Evolutionary conservation across 192 early-diverging fungal genomes (phyloP).

Genomic region (Phycomyces nitens): DNA sequence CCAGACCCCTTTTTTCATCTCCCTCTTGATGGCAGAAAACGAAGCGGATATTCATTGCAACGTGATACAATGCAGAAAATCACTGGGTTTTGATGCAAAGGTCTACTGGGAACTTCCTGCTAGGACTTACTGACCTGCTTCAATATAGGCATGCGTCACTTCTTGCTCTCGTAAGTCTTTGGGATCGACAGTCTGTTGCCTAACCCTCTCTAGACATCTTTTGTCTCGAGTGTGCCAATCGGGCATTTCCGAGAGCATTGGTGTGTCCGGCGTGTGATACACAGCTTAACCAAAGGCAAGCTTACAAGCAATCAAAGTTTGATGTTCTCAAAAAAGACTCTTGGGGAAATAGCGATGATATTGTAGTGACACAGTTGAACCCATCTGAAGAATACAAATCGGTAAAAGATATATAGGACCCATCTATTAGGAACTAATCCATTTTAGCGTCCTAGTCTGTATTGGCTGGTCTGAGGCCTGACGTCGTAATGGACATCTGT

Average conservation of each 20-base stretch:
- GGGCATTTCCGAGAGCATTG: constrained; percentile 42
- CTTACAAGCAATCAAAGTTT: background rate
- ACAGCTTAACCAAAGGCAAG: constrained; percentile 47
- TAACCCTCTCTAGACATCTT: constrained; percentile 58
- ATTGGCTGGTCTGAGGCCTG: constrained; percentile 63
- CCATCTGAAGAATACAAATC: constrained; percentile 66
- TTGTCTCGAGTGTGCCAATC: constrained; percentile 58
- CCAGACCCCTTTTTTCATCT: background rate
- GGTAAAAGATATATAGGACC: constrained; percentile 21
- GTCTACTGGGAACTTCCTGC: constrained; percentile 1
- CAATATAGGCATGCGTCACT: constrained; percentile 51
- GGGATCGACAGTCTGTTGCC: background rate
- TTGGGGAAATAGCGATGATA: constrained; percentile 40
- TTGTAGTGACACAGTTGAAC: constrained; percentile 53
- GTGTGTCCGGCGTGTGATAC: constrained; percentile 65
- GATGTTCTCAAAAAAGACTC: background rate
- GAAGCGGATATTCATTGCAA: constrained; percentile 45
- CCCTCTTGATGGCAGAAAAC: background rate
- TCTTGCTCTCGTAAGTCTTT: constrained; percentile 60
- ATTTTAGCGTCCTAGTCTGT: constrained; percentile 40
- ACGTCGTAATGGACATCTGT: constrained; percentile 62
- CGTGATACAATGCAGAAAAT: constrained; percentile 37
- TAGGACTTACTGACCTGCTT: background rate
- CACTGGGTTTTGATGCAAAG: constrained; percentile 33
- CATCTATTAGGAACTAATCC: background rate